A percentile compares a stretch with the other conserved stretches of the same genome.
These are phyloP conservation scores for Fusarium sp. DNA, from an alignment of 2,329 filamentous ascomycete species.

Conservation along the genomic window DNA sequence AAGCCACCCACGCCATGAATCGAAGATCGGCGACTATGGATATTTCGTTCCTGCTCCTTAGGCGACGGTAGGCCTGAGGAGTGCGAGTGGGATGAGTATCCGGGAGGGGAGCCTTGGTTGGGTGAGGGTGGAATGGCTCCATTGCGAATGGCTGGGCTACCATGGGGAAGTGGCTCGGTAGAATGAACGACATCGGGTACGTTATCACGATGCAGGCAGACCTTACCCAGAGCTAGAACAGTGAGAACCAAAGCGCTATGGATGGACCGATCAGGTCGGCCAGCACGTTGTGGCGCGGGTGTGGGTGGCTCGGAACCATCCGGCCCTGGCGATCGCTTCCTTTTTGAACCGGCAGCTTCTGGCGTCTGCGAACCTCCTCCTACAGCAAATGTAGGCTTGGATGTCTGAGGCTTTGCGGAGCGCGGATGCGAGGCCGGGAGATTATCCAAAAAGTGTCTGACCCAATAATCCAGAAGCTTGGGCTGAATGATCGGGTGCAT, in stretches of 20 bases:
- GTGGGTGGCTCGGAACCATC: constrained; percentile 52
- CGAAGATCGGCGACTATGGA: constrained; percentile 63
- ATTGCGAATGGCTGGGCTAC: constrained; percentile 59
- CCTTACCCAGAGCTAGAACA: constrained; percentile 86
- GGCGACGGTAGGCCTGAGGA: constrained; percentile 65
- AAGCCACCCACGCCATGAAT: constrained; percentile 56
- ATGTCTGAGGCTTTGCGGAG: constrained; percentile 45
- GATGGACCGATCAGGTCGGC: constrained; percentile 73
- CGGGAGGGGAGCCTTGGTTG: constrained; percentile 66
- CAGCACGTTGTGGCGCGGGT: constrained; percentile 53
- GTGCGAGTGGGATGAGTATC: constrained; percentile 58
- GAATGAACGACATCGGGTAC: constrained; percentile 68
- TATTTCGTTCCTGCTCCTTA: constrained; percentile 60
- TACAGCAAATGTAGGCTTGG: constrained; percentile 51
- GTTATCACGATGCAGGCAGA: constrained; percentile 70
- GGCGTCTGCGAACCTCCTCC: constrained; percentile 43
- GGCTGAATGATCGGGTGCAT: constrained; percentile 73
- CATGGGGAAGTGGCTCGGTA: constrained; percentile 49
- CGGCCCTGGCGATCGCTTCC: constrained; percentile 65
- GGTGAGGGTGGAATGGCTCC: constrained; percentile 63
- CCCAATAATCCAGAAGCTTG: constrained; percentile 63
- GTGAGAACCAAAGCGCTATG: constrained; percentile 85
- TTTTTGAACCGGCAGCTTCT: constrained; percentile 58
- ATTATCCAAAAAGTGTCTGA: constrained; percentile 63
- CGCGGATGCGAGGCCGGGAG: constrained; percentile 53